A percentile compares a stretch with the other conserved stretches of the same genome.
Conservation (phyloP, 73 alveolate species). For the Paramecium tetraurelia region DNA sequence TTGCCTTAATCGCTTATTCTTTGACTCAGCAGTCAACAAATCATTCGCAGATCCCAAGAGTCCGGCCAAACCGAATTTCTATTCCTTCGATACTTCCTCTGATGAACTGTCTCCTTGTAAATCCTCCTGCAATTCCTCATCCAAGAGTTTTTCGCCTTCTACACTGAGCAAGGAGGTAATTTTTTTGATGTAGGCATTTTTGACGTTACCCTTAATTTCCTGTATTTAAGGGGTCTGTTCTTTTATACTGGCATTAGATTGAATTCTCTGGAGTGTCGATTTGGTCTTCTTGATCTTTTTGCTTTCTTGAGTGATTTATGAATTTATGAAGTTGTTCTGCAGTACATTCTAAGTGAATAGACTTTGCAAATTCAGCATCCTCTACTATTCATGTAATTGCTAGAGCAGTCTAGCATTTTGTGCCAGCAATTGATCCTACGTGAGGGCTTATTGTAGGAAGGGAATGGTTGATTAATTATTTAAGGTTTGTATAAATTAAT, state of each 20-base stretch:
- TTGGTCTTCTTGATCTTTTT: neutral
- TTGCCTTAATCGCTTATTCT: conserved; percentile 20
- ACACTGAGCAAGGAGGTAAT: conserved; percentile 52
- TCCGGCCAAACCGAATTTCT: conserved; percentile 23
- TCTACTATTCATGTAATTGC: conserved; percentile 31
- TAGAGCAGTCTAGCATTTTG: conserved; percentile 18
- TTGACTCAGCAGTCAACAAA: neutral
- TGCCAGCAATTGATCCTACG: neutral
- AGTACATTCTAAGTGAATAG: neutral
- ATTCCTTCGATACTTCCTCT: neutral
- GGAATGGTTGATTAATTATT: neutral
- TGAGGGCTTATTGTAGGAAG: neutral
- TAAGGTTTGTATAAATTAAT: neutral
- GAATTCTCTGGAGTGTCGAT: neutral
- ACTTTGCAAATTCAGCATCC: conserved; percentile 12
- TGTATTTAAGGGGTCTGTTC: neutral
- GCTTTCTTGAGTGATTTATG: neutral
- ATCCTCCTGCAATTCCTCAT: conserved; percentile 30
- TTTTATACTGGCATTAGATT: neutral
- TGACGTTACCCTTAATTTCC: conserved; percentile 58
- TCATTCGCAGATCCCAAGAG: conserved; percentile 19
- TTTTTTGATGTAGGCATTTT: conserved; percentile 59
- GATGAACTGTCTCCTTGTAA: neutral
- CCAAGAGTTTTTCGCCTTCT: conserved; percentile 21
- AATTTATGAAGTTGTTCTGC: neutral